Conservation (phyloP, 306 rosid genomes). For the Citrullus colocynthis region DNA sequence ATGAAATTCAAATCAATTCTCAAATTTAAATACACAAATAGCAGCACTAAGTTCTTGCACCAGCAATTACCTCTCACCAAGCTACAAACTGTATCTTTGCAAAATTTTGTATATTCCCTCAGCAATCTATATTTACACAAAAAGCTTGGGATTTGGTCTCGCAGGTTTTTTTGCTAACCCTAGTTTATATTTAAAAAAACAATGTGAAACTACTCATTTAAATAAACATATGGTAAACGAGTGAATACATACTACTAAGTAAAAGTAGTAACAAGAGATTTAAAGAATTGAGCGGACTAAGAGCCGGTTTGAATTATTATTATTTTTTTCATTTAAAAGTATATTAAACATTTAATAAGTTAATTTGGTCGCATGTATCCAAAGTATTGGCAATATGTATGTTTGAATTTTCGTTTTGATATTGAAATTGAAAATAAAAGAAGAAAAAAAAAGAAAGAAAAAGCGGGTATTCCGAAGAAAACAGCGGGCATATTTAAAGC, state of each 20-base stretch:
- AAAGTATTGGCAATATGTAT: background rate
- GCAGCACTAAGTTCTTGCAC: conserved; percentile 58
- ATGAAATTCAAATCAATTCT: conserved; percentile 68
- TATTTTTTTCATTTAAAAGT: too few relatives aligned
- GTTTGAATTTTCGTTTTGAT: background rate
- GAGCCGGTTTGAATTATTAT: too few relatives aligned
- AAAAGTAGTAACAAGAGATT: too few relatives aligned
- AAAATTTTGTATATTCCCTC: conserved; percentile 47
- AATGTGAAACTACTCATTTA: too few relatives aligned
- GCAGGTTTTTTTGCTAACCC: too few relatives aligned
- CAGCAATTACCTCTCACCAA: conserved; percentile 51
- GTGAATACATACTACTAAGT: too few relatives aligned
- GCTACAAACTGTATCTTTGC: conserved; percentile 59
- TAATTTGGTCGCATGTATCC: background rate
- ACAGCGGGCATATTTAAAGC: background rate
- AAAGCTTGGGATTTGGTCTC: conserved; percentile 4
- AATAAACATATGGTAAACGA: too few relatives aligned
- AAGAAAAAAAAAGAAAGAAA: background rate
- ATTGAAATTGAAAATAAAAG: background rate
- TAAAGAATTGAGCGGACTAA: too few relatives aligned
- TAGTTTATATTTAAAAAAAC: too few relatives aligned
- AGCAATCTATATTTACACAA: conserved; percentile 36
- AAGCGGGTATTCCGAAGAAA: background rate
- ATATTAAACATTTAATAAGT: too few relatives aligned
- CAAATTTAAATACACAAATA: conserved; percentile 75